Evolutionary conservation across 306 rosid species (phyloP), one percentile per base, ranked within the genome.

Genomic region (Myrica gale): DNA sequence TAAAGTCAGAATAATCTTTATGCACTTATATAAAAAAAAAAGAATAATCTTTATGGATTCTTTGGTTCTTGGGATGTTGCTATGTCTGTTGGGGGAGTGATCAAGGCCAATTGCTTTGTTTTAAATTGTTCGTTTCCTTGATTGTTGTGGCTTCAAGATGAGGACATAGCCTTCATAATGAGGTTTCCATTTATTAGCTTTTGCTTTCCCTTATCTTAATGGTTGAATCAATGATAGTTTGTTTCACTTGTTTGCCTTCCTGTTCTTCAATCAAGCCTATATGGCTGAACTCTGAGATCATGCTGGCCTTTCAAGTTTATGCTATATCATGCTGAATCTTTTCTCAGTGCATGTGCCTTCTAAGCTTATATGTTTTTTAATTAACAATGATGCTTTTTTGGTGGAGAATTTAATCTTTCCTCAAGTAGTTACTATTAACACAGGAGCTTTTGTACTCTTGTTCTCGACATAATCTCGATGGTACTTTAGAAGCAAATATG

Each of bases 171-270:
- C 20, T 37, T 6, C 9, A 0, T 63, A 45, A 63, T 15, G 46
- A 15, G 39, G 69, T 23, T 57, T 58, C 65, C 1, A 58, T 58
- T 58, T 16, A 23, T 50, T 17, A 52, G 46, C 61, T 52, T 51
- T 17, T 71, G 19, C 21, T 51, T 9, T 4, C 52, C 51, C 53
- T 69, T 7, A 10, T 23, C 69, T 44, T 56, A 15, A 58, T 41
- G 26, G 26, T 46, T 37, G 5, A 19, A 60, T 78, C 45, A 26
- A 12, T 19, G 20, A 44, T 15, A 58, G 39, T 48, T 43, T 61
- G 12, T 21, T 51, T 26, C 54, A 32, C 0, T 39, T 72, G 81
- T 19, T 79, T 68, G 60, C 69, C 73, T 78, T 45, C 72, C 53
- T 72, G 15, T 60, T 45, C 68, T 75, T 4, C 26, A 53, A 43